Conservation (phyloP, 768 basidiomycete genomes). For the Kwoniella dendrophila region DNA sequence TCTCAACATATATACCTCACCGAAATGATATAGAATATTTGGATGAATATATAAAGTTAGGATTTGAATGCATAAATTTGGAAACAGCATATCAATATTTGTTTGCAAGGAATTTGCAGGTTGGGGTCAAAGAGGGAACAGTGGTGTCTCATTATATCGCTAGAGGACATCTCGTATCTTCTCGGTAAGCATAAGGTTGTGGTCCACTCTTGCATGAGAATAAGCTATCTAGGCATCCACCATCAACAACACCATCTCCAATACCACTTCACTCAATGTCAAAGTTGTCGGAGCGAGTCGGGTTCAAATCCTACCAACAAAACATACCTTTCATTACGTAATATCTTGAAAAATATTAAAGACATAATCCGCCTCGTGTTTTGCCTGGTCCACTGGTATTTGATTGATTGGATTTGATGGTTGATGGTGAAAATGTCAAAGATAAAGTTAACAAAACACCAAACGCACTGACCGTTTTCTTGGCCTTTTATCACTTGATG, state of each 20-base stretch:
- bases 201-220: too few relatives aligned
- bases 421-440: too few relatives aligned
- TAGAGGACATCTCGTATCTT: too few relatives aligned
- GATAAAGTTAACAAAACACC: too few relatives aligned
- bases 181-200: too few relatives aligned
- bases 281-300: constrained; percentile 15
- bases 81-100: constrained; percentile 9
- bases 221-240: too few relatives aligned
- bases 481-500: too few relatives aligned
- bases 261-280: not conserved
- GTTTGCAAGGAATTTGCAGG: not conserved
- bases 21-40: not conserved
- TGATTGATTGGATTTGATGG: constrained; percentile 8
- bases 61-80: constrained; percentile 17
- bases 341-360: not conserved
- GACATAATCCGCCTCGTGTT: not conserved
- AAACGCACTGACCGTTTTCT: too few relatives aligned
- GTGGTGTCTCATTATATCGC: too few relatives aligned
- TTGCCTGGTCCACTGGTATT: not conserved
- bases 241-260: not conserved
- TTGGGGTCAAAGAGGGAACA: too few relatives aligned
- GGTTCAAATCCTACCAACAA: constrained; percentile 4
- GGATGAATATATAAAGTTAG: not conserved
- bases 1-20: not conserved
- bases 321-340: constrained; percentile 8